Conservation (phyloP, 306 rosid species). For the Cucurbita maxima region DNA sequence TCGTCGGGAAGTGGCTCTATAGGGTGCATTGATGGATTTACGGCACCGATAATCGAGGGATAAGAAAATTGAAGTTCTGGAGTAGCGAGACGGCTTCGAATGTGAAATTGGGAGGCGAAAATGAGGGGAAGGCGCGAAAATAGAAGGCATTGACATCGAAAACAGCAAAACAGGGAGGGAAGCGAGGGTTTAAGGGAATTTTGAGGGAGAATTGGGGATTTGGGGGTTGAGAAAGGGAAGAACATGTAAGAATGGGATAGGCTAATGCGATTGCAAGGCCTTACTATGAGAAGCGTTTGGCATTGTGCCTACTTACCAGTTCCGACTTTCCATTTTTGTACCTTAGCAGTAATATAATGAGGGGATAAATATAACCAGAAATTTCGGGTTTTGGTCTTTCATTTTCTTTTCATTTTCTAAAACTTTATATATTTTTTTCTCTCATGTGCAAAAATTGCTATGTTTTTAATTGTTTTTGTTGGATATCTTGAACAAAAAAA, state of each 20-base stretch:
- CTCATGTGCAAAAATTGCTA: too few species aligned
- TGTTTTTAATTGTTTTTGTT: too few species aligned
- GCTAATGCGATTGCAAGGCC: background rate
- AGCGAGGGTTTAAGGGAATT: background rate
- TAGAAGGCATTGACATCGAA: slow-evolving; percentile 29
- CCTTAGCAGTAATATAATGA: background rate
- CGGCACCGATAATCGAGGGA: slow-evolving; percentile 7
- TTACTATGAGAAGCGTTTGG: background rate
- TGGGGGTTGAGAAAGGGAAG: background rate
- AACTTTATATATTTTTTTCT: too few species aligned
- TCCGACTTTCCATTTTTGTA: background rate
- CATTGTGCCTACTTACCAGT: background rate
- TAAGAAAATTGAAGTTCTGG: slow-evolving; percentile 12
- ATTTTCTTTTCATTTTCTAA: too few species aligned
- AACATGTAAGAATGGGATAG: background rate
- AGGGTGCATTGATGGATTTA: slow-evolving; percentile 9
- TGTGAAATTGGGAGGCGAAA: slow-evolving; percentile 18
- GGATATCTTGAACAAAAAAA: too few species aligned
- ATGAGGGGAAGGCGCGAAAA: slow-evolving; percentile 29
- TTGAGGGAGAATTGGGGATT: background rate
- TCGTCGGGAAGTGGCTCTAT: slow-evolving; percentile 16
- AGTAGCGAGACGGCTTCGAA: background rate
- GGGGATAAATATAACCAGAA: background rate
- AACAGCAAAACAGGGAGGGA: background rate
- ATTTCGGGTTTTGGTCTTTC: too few species aligned